Evolutionary conservation across 768 basidiomycete species (phyloP).

Genomic region (Kockovaella imperatae): DNA sequence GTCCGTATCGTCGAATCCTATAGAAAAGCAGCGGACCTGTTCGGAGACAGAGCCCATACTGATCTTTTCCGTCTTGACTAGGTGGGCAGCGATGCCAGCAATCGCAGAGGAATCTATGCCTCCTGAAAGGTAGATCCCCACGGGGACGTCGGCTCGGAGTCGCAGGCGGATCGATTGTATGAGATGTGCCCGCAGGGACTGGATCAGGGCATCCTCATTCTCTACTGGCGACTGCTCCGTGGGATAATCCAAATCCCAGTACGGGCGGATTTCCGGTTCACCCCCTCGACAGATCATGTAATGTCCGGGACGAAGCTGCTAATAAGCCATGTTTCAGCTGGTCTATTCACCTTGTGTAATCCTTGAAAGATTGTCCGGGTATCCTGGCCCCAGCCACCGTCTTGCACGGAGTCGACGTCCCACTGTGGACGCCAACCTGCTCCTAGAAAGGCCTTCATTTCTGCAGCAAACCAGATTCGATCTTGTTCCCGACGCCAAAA

Average conservation of each 20-base stretch:
- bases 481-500: conserved; percentile 12
- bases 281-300: conserved; percentile 19
- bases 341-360: conserved; percentile 18
- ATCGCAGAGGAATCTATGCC: conserved; percentile 35
- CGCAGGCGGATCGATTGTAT: conserved; percentile 28
- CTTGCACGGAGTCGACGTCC: conserved; percentile 30
- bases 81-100: conserved; percentile 32
- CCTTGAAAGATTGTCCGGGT: conserved; percentile 32
- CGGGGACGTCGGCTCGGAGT: conserved; percentile 35
- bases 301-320: conserved; percentile 30
- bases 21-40: conserved; percentile 27
- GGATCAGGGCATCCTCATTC: conserved; percentile 34
- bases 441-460: conserved; percentile 32
- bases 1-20: conserved; percentile 25
- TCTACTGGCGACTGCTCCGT: too few relatives aligned
- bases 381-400: conserved; percentile 32
- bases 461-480: conserved; percentile 26
- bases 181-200: conserved; percentile 16
- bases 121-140: conserved; percentile 38
- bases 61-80: conserved; percentile 15
- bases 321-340: not conserved
- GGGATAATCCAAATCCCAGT: conserved; percentile 26
- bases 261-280: conserved; percentile 15
- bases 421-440: conserved; percentile 35
- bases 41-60: conserved; percentile 21